Percentiles rank a stretch among this genome's conserved stretches.
Conservation (phyloP, 495 filamentous ascomycete genomes). For the Arthonia radiata region DNA sequence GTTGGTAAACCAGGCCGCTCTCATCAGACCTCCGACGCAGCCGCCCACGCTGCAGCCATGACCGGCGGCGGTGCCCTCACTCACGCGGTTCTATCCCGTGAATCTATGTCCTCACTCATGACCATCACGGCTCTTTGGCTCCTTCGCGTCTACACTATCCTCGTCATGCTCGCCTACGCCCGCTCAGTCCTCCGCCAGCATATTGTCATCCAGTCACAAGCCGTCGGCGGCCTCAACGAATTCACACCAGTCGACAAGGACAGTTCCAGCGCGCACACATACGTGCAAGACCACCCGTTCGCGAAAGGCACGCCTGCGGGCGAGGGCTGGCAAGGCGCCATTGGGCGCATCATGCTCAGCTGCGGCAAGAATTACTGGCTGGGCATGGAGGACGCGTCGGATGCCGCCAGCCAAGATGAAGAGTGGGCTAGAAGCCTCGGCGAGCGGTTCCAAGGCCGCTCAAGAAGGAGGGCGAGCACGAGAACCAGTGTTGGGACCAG, state of each 20-base stretch:
- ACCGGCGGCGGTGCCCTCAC: conserved; percentile 12
- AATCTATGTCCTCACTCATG: conserved; percentile 48
- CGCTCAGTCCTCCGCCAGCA: conserved; percentile 36
- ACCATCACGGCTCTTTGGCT: conserved; percentile 47
- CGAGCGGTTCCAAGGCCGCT: conserved; percentile 26
- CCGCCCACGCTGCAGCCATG: conserved; percentile 6
- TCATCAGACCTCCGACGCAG: too few relatives aligned
- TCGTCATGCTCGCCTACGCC: conserved; percentile 61
- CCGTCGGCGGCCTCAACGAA: conserved; percentile 21
- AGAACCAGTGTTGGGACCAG: too few relatives aligned
- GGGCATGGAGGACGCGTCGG: conserved; percentile 24
- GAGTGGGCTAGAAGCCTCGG: conserved; percentile 34
- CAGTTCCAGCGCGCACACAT: conserved; percentile 12
- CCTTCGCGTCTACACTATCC: conserved; percentile 48
- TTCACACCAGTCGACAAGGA: conserved; percentile 21
- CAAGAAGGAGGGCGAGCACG: conserved; percentile 8
- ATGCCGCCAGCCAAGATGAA: conserved; percentile 13
- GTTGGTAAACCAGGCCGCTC: too few relatives aligned
- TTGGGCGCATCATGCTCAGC: conserved; percentile 48
- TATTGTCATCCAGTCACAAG: conserved; percentile 18
- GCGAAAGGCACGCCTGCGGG: conserved; percentile 37
- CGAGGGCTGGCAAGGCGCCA: conserved; percentile 47
- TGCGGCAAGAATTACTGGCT: conserved; percentile 57
- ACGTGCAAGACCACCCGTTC: conserved; percentile 44
- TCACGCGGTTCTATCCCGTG: conserved; percentile 32